Evolutionary conservation across 2,329 filamentous ascomycete species (phyloP), one percentile per base, ranked within the genome.

Genomic region (Microcyclosporella mali): DNA sequence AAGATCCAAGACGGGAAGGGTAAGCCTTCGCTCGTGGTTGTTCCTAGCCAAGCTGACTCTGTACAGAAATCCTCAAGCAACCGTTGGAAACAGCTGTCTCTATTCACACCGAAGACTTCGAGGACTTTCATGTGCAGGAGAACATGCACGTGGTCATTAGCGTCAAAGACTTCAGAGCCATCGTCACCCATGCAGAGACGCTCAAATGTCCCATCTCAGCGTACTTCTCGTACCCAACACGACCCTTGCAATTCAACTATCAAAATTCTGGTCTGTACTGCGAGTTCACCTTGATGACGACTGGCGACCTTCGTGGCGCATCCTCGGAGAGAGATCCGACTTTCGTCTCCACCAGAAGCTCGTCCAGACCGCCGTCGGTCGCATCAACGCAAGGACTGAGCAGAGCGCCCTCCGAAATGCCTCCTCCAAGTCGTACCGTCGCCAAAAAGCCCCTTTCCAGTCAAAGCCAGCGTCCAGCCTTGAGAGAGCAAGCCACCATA

Each of bases 261-360:
- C 72, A 75, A 17, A 74, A 77, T 32, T 80, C 83, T 45, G 84
- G 81, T 27, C 71, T 89, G 25, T 67, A 77, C 29, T 86, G 81
- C 62, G 82, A 89, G 51, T 89, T 88, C 55, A 83, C 88, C 33
- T 74, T 90, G 47, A 89, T 88, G 84, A 90, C 85, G 1, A 79
- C 84, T 7, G 85, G 85, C 11, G 84, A 88, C 40, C 67, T 69
- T 50, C 66, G 60, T 19, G 68, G 62, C 12, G 56, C 61, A 4
- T 65, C 70, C 4, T 58, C 50, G 12, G 53, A 55, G 33, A 57
- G 50, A 11, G 56, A 49, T 33, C 46, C 68, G 64, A 41, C 70
- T 65, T 43, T 67, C 60, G 38, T 64, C 57, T 46, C 64, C 59
- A 47, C 66, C 60, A 37, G 45, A 52, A 36, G 50, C 45, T 48